Percentiles rank a stretch among this genome's conserved stretches.
Conservation (phyloP, 2,329 filamentous ascomycete genomes). For the Ascochyta fabae region DNA sequence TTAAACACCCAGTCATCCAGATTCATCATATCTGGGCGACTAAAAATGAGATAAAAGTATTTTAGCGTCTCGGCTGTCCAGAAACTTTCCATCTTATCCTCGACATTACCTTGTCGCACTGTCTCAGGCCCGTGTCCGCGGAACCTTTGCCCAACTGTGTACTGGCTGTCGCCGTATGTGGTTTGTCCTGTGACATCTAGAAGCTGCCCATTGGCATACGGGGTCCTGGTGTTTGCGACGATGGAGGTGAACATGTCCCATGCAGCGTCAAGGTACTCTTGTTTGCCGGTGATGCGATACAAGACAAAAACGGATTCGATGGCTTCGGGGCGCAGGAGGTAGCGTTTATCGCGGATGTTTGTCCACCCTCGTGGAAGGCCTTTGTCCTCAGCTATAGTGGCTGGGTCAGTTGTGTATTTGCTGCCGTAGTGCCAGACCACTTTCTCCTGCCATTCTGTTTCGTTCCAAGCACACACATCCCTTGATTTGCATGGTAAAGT, state of each 20-base stretch:
- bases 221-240: conserved; percentile 48
- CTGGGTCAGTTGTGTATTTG: conserved; percentile 22
- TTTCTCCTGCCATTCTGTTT: conserved; percentile 56
- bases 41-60: conserved; percentile 59
- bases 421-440: conserved; percentile 33
- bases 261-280: conserved; percentile 51
- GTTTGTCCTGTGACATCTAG: conserved; percentile 48
- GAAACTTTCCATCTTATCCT: conserved; percentile 53
- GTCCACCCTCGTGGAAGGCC: conserved; percentile 51
- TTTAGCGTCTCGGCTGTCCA: conserved; percentile 60
- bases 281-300: conserved; percentile 64
- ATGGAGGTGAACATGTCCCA: conserved; percentile 59
- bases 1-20: conserved; percentile 59
- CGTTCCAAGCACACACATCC: conserved; percentile 59
- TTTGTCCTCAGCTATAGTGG: conserved; percentile 23
- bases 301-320: conserved; percentile 67
- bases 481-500: conserved; percentile 56
- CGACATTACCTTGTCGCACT: conserved; percentile 24
- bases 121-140: conserved; percentile 5
- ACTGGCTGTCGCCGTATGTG: conserved; percentile 9
- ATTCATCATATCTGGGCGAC: conserved; percentile 51
- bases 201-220: conserved; percentile 53
- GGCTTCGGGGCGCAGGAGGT: conserved; percentile 61
- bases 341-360: conserved; percentile 50
- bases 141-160: conserved; percentile 2